These are phyloP conservation scores for Amanita polypyramis DNA, from an alignment of 768 basidiomycete species.

Conservation along the genomic window DNA sequence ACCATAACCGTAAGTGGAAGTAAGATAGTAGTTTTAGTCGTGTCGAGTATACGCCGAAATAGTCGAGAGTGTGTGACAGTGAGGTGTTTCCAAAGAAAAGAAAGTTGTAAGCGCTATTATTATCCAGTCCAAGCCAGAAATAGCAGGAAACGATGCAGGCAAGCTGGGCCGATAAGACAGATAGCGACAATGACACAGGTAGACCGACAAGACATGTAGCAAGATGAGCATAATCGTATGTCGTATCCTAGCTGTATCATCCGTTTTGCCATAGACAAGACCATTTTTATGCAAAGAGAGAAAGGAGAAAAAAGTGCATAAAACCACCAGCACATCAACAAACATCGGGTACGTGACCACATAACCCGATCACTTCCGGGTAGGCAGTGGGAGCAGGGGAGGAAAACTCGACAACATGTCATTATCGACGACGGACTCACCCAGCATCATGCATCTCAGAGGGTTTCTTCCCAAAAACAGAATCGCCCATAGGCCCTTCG, in stretches of 20 bases:
- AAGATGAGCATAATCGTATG: slow-evolving; percentile 7
- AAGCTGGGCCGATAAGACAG: slow-evolving; percentile 7
- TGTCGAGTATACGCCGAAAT: slow-evolving; percentile 11
- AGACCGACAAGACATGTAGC: slow-evolving; percentile 8
- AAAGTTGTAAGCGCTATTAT: slow-evolving; percentile 14
- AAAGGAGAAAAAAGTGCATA: neutral
- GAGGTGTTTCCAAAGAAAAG: slow-evolving; percentile 14
- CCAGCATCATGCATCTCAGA: slow-evolving; percentile 77
- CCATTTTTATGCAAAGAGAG: slow-evolving; percentile 2
- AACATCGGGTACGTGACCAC: neutral
- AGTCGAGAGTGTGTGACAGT: slow-evolving; percentile 8
- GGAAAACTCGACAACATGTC: slow-evolving; percentile 8
- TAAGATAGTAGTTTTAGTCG: slow-evolving; percentile 6
- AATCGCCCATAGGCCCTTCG: slow-evolving; percentile 17
- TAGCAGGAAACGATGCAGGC: neutral
- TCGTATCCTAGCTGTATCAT: slow-evolving; percentile 8
- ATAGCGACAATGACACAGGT: slow-evolving; percentile 7
- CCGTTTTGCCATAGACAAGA: slow-evolving; percentile 3
- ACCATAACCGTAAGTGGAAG: slow-evolving; percentile 3
- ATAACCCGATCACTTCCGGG: slow-evolving; percentile 7
- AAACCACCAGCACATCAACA: neutral
- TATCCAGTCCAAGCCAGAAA: slow-evolving; percentile 14
- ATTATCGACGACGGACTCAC: slow-evolving; percentile 42
- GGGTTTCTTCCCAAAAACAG: slow-evolving; percentile 47
- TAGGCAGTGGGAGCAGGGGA: slow-evolving; percentile 4